Conservation (phyloP, 1,139 yeast genomes). For the Debaryomyces fabryi region DNA sequence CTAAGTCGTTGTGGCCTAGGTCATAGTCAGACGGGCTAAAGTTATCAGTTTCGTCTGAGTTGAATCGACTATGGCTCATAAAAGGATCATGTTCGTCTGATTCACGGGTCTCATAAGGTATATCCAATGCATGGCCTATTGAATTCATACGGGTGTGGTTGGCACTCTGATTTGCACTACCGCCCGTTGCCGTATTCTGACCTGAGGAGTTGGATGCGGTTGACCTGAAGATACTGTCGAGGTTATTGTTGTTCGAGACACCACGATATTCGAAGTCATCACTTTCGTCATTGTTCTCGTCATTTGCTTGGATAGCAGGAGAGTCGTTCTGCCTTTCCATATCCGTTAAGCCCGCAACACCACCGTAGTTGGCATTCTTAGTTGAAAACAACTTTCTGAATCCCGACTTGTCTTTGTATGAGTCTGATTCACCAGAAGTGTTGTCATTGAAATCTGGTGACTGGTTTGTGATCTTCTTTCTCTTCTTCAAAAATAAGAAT, state of each 20-base stretch:
- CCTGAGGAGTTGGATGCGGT: constrained; percentile 29
- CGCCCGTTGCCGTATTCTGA: constrained; percentile 19
- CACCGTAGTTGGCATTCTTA: constrained; percentile 22
- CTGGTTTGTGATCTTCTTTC: constrained; percentile 41
- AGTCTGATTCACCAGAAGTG: constrained; percentile 16
- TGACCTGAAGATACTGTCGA: constrained; percentile 36
- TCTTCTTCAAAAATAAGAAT: constrained; percentile 38
- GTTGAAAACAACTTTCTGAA: constrained; percentile 38
- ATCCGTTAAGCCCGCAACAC: constrained; percentile 14
- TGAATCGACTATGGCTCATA: constrained; percentile 6
- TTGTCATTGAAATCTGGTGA: constrained; percentile 46
- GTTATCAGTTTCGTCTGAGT: constrained; percentile 17
- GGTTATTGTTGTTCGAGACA: constrained; percentile 47
- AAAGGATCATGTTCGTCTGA: constrained; percentile 7
- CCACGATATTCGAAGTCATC: constrained; percentile 50
- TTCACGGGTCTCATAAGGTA: constrained; percentile 5
- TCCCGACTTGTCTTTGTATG: constrained; percentile 21
- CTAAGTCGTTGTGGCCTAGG: constrained; percentile 15
- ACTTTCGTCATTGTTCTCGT: constrained; percentile 19
- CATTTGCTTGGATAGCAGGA: constrained; percentile 7
- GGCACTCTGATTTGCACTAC: constrained; percentile 15
- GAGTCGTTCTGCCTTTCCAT: constrained; percentile 10
- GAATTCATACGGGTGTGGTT: constrained; percentile 16
- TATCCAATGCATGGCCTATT: constrained; percentile 10
- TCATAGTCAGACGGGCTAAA: constrained; percentile 14